These are phyloP conservation scores for Tetrapisispora arboricola DNA, from an alignment of 805 yeast genomes.

Conservation along the genomic window DNA sequence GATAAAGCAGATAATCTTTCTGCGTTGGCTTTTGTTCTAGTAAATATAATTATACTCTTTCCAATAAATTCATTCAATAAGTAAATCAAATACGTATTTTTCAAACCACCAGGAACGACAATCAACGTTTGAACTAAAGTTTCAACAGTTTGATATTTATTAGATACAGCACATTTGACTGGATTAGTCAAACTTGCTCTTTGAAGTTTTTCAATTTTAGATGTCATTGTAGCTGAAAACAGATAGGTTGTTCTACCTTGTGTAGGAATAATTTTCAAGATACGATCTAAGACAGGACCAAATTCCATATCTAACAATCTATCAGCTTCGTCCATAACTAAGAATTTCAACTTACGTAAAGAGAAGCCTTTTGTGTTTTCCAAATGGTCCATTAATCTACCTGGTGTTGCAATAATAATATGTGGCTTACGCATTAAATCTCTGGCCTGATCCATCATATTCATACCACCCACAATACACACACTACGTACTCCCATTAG, in stretches of 20 bases:
- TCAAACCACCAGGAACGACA: slow-evolving; percentile 29
- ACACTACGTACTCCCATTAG: slow-evolving; percentile 69
- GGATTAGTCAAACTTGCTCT: slow-evolving; percentile 45
- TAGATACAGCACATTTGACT: slow-evolving; percentile 53
- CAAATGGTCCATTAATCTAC: slow-evolving; percentile 62
- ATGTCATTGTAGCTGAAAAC: slow-evolving; percentile 88
- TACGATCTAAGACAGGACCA: slow-evolving; percentile 80
- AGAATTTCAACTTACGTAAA: slow-evolving; percentile 53
- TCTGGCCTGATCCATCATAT: no score
- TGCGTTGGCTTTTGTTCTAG: slow-evolving; percentile 59
- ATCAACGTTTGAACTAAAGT: not conserved
- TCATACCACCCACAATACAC: slow-evolving; percentile 52
- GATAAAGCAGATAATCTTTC: slow-evolving; percentile 86
- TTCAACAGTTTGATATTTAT: slow-evolving; percentile 11
- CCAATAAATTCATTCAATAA: slow-evolving; percentile 30
- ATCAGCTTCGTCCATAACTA: slow-evolving; percentile 96
- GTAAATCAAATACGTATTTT: slow-evolving; percentile 29
- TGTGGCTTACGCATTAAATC: no score
- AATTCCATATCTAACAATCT: slow-evolving; percentile 87
- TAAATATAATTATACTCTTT: slow-evolving; percentile 53
- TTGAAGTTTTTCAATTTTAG: slow-evolving; percentile 56
- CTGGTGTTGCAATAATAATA: slow-evolving; percentile 90
- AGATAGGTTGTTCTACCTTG: slow-evolving; percentile 59
- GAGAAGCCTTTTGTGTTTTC: slow-evolving; percentile 51
- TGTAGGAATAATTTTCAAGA: slow-evolving; percentile 69